Evolutionary conservation across 75 land plant genomes (phyloP).

Genomic region (Pinus taeda): DNA sequence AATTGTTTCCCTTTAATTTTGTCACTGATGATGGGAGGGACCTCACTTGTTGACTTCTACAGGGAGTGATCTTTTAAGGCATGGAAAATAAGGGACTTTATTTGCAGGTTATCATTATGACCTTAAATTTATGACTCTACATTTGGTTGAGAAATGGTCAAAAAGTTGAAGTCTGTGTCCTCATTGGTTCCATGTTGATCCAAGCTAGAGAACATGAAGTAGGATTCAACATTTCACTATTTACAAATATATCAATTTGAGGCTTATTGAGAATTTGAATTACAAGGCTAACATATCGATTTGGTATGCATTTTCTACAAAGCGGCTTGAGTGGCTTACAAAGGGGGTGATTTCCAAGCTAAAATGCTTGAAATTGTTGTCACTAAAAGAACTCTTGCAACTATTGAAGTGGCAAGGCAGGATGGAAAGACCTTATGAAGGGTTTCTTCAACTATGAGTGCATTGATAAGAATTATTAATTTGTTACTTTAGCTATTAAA

Average conservation of each 20-base stretch:
- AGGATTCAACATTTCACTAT: neutral
- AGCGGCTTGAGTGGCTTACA: constrained; percentile 91
- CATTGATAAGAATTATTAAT: too few species aligned
- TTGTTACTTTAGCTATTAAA: too few species aligned
- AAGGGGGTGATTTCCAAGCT: constrained; percentile 80
- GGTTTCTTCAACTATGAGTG: constrained; percentile 92
- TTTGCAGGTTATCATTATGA: constrained; percentile 98
- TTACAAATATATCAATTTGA: neutral
- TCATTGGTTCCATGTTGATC: constrained; percentile 84
- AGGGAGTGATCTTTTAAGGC: constrained; percentile 76
- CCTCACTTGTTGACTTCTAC: constrained; percentile 97
- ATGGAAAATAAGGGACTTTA: constrained; percentile 64
- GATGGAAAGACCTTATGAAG: constrained; percentile 89
- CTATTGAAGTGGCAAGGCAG: constrained; percentile 59
- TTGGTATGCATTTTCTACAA: neutral
- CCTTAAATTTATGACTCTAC: constrained; percentile 84
- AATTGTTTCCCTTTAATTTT: neutral
- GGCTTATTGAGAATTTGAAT: neutral
- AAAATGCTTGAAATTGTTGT: constrained; percentile 98
- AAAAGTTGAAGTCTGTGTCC: constrained; percentile 87
- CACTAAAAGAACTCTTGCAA: constrained; percentile 56
- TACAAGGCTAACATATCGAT: neutral
- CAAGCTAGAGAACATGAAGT: constrained; percentile 92
- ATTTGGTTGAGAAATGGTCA: constrained; percentile 96
- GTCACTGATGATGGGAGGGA: constrained; percentile 42